Evolutionary conservation across 768 basidiomycete species (phyloP).

Genomic region (Daedalea quercina): DNA sequence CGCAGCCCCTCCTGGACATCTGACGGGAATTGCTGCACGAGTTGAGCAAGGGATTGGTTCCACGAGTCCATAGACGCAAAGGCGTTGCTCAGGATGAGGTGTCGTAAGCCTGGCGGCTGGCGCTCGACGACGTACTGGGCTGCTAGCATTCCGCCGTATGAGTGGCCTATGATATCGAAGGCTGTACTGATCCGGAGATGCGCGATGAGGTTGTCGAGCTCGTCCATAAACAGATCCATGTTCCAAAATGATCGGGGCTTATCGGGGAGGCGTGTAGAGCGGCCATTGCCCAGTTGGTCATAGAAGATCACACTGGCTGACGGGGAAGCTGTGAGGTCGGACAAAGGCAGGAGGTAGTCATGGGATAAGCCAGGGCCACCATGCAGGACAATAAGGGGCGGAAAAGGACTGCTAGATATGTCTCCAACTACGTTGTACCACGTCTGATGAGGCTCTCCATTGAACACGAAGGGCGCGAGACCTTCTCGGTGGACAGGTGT

Average conservation of each 20-base stretch:
- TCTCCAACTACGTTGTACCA: slow-evolving; percentile 39
- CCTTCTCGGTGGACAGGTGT: slow-evolving; percentile 13
- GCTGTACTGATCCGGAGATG: slow-evolving; percentile 31
- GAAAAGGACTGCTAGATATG: slow-evolving; percentile 24
- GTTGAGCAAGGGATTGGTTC: slow-evolving; percentile 30
- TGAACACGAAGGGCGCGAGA: slow-evolving; percentile 16
- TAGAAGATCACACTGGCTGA: slow-evolving; percentile 40
- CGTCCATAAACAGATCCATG: slow-evolving; percentile 45
- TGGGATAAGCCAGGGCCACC: slow-evolving; percentile 42
- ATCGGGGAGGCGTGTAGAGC: slow-evolving; percentile 35
- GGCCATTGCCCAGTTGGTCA: slow-evolving; percentile 43
- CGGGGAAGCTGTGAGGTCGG: slow-evolving; percentile 26
- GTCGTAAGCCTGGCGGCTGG: slow-evolving; percentile 37
- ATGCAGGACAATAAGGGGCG: slow-evolving; percentile 37
- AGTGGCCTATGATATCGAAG: slow-evolving; percentile 48
- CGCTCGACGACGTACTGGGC: slow-evolving; percentile 32
- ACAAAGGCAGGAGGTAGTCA: slow-evolving; percentile 33
- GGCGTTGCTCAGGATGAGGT: slow-evolving; percentile 38
- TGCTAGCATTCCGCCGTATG: slow-evolving; percentile 52
- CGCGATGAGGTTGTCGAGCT: slow-evolving; percentile 43
- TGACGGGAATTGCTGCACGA: slow-evolving; percentile 33
- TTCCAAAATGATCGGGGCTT: slow-evolving; percentile 35
- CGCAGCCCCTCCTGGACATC: slow-evolving; percentile 33
- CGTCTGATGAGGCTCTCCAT: slow-evolving; percentile 28
- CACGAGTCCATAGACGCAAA: slow-evolving; percentile 41